These are phyloP conservation scores for Plantago ovata DNA, from an alignment of 257 asterid species.

Conservation along the genomic window DNA sequence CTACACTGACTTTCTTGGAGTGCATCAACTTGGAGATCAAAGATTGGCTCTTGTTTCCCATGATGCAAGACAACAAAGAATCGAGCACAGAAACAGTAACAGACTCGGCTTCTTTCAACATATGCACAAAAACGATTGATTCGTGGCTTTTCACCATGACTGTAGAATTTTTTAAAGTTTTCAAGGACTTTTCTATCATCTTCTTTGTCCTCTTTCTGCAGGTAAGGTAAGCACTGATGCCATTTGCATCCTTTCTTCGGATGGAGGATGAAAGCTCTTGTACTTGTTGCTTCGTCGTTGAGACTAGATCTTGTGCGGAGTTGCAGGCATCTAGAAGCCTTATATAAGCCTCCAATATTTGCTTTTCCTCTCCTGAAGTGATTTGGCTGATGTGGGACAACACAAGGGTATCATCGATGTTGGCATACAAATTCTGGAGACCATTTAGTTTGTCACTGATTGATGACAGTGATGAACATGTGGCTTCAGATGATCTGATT, in stretches of 20 bases:
- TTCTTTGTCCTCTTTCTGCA: conserved; percentile 17
- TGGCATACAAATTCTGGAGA: conserved; percentile 16
- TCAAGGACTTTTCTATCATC: conserved; percentile 18
- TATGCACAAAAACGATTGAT: not conserved
- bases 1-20: conserved; percentile 16
- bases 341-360: conserved; percentile 17
- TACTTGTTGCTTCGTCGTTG: conserved; percentile 11
- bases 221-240: conserved; percentile 8
- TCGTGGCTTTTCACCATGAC: not conserved
- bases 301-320: conserved; percentile 20
- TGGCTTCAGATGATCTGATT: conserved; percentile 16
- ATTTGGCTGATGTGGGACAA: not conserved
- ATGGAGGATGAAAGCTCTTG: conserved; percentile 24
- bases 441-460: conserved; percentile 13
- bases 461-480: conserved; percentile 20
- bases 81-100: conserved; percentile 17
- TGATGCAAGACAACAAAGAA: conserved; percentile 19
- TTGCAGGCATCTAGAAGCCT: conserved; percentile 21
- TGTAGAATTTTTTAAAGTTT: conserved; percentile 9
- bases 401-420: conserved; percentile 17
- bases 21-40: conserved; percentile 29
- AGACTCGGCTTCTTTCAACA: conserved; percentile 19
- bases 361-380: conserved; percentile 2
- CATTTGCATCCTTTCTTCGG: conserved; percentile 19
- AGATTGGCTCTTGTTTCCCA: conserved; percentile 27